Evolutionary conservation across 2,329 filamentous ascomycete genomes (phyloP).

Genomic region (Phaeophleospora eucalypticola): DNA sequence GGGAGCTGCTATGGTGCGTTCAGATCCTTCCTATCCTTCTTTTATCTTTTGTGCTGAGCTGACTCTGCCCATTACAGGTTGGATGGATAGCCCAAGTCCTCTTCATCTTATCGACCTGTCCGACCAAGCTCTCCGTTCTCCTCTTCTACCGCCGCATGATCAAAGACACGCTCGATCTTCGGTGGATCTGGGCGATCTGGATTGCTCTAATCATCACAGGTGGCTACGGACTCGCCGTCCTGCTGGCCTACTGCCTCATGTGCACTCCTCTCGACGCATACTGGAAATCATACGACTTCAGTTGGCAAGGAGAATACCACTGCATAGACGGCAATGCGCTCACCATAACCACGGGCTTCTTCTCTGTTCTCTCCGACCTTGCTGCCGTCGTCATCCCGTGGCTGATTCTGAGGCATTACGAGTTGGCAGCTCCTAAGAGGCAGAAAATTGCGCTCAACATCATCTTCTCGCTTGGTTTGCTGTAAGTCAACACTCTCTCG

Average conservation of each 20-base stretch:
- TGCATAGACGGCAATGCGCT: slow-evolving; percentile 15
- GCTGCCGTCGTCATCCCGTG: slow-evolving; percentile 25
- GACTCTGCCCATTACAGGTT: slow-evolving; percentile 1
- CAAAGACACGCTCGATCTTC: slow-evolving; percentile 15
- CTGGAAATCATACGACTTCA: slow-evolving; percentile 18
- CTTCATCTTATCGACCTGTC: slow-evolving; percentile 21
- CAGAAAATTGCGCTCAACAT: slow-evolving; percentile 25
- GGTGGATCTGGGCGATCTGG: slow-evolving; percentile 21
- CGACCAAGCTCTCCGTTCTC: slow-evolving; percentile 26
- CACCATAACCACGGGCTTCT: slow-evolving; percentile 13
- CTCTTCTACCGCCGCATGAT: slow-evolving; percentile 27
- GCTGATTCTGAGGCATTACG: slow-evolving; percentile 22
- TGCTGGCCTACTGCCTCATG: slow-evolving; percentile 18
- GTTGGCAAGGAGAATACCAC: slow-evolving; percentile 11
- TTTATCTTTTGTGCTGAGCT: neutral
- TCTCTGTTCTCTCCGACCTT: slow-evolving; percentile 23
- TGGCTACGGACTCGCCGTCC: slow-evolving; percentile 17
- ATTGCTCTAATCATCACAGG: slow-evolving; percentile 20
- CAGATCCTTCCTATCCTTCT: neutral
- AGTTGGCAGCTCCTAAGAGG: slow-evolving; percentile 17
- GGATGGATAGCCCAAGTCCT: slow-evolving; percentile 24
- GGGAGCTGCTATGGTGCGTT: slow-evolving; percentile 19
- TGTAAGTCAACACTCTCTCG: slow-evolving; percentile 8
- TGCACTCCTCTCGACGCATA: slow-evolving; percentile 24
- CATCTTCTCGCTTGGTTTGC: slow-evolving; percentile 22